Conservation (phyloP, 257 asterid genomes). For the Orobanche coerulescens region DNA sequence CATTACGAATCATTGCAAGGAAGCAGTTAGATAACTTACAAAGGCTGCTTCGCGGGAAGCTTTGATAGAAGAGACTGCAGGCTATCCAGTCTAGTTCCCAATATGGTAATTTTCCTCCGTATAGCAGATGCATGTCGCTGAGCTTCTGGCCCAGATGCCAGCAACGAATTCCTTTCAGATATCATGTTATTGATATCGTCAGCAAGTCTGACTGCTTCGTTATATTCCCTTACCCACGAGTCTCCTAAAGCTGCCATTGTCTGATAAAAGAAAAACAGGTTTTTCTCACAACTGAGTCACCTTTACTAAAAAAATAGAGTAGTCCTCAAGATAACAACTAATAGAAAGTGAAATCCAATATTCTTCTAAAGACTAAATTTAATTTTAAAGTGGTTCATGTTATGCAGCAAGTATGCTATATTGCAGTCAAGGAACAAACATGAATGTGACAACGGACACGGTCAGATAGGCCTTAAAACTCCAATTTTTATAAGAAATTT, state of each 20-base stretch:
- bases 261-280: conserved; percentile 38
- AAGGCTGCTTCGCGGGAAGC: conserved; percentile 54
- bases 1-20: not conserved
- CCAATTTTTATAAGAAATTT: too few relatives aligned
- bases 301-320: conserved; percentile 11
- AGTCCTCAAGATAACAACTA: not conserved
- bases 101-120: conserved; percentile 86
- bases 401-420: conserved; percentile 1
- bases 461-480: too few relatives aligned
- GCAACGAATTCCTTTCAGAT: conserved; percentile 65
- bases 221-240: conserved; percentile 88
- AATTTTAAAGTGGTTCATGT: not conserved
- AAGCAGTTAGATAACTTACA: conserved; percentile 40
- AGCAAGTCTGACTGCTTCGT: conserved; percentile 79
- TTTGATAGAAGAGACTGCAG: conserved; percentile 53
- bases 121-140: conserved; percentile 82
- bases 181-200: conserved; percentile 84
- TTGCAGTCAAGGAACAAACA: not conserved
- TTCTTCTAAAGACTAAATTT: not conserved
- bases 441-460: too few relatives aligned
- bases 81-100: conserved; percentile 77
- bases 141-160: conserved; percentile 65
- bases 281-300: not conserved
- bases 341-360: conserved; percentile 3
- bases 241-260: conserved; percentile 79